Evolutionary conservation across 352 stramenopile genomes (phyloP), one percentile per base, ranked within the genome.

Genomic region (Pythium chondricola): DNA sequence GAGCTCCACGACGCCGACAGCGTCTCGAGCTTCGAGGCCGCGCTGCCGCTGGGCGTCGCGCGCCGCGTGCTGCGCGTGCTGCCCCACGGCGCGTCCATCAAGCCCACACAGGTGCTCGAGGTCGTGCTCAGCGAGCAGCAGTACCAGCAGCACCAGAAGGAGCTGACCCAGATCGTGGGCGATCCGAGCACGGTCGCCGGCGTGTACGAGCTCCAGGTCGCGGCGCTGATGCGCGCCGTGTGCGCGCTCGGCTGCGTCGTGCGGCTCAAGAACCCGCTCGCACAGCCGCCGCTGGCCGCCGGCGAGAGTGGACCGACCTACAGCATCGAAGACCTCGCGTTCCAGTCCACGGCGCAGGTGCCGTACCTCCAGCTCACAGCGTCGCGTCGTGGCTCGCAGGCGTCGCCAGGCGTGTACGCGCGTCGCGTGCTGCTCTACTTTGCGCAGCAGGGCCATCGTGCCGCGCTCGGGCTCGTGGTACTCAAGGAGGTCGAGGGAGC

Each of bases 151-250:
- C 77, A 85, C 49, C 69, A 82, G 38, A 88, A 83, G 42, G 74
- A 92, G 52, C 73, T 95, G 41, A 65, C 65, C 11, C 70, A 83
- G 24, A 83, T 98, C 31, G 71, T 97, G 16, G 65, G 79, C 31
- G 73, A 96, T 46, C 69, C 87, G 10, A 57, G 72, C 4, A 57
- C 42, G 14, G 70, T 98, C 10, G 70, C 82, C 8, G 84, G 83
- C 16, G 84, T 98, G 17, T 99, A 98, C 63, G 95, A 99, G 62
- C 75, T 95, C 10, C 71, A 95, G 25, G 88, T 95, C 7, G 88
- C 94, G n/a, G 62, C 93, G 7, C 65, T 96, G 35, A 92, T 94
- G 27, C 75, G 85, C 3, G 80, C 89, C 14, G 65, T 98, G 26
- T 92, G 93, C 47, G 73, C 89, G n/a, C 68, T 98, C 17, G 96